phyloP scores from a whole-genome alignment of 176 grass and related monocot genomes.

The Oryza longistaminata region DNA sequence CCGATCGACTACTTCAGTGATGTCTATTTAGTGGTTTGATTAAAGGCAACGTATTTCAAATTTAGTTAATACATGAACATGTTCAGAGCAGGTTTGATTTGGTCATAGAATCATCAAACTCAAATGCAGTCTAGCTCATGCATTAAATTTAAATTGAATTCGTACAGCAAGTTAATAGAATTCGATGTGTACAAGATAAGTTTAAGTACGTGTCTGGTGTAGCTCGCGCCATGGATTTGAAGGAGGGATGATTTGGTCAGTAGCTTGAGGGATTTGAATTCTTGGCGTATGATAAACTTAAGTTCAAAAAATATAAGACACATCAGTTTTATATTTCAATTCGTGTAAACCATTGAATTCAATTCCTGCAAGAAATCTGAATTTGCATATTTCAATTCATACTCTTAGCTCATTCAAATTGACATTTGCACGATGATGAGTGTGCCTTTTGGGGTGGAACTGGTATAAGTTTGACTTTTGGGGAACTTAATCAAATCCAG shows the following conservation, averaged over 20 bases:
- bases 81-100: neutral
- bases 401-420: neutral
- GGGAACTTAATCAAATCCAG: neutral
- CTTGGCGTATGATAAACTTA: neutral
- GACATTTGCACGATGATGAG: no score
- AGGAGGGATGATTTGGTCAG: neutral
- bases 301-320: no score
- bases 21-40: no score
- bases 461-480: neutral
- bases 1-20: no score
- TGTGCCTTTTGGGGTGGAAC: neutral
- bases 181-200: neutral
- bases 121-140: neutral
- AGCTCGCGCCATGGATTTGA: neutral
- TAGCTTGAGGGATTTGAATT: neutral
- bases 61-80: neutral
- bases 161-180: neutral
- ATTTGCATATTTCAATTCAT: no score
- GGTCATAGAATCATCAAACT: neutral
- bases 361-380: neutral
- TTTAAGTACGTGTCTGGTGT: neutral
- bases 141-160: neutral
- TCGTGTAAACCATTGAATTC: neutral
- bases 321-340: neutral
- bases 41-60: neutral